Conservation (phyloP, 441 rosid species). For the Euphorbia schlechtendalii region DNA sequence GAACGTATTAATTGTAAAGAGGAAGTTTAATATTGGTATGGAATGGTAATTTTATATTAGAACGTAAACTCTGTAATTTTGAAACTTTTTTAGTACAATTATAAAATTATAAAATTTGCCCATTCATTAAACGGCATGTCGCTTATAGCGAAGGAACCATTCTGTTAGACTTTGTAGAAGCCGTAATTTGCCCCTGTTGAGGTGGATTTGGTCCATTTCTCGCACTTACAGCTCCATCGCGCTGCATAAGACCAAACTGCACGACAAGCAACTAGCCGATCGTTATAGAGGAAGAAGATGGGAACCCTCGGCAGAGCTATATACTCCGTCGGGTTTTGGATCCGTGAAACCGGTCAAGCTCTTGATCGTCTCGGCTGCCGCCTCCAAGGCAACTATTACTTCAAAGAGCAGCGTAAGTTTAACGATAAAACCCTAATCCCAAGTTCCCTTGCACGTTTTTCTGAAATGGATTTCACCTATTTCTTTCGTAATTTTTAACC, state of each 20-base stretch:
- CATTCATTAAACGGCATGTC: too few relatives aligned
- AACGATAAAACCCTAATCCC: conserved; percentile 7
- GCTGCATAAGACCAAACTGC: neutral
- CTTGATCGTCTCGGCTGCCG: conserved; percentile 94
- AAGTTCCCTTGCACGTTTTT: neutral
- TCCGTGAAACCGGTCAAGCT: conserved; percentile 94
- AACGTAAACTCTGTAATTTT: too few relatives aligned
- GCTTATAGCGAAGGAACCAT: too few relatives aligned
- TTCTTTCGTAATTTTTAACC: neutral
- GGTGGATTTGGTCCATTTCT: neutral
- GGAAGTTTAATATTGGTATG: too few relatives aligned
- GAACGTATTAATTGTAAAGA: too few relatives aligned
- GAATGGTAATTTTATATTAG: too few relatives aligned
- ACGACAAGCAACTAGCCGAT: neutral
- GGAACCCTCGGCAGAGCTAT: conserved; percentile 79
- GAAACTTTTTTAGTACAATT: too few relatives aligned
- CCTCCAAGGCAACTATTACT: conserved; percentile 77
- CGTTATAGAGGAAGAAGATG: conserved; percentile 34
- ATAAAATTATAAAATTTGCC: too few relatives aligned
- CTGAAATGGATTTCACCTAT: neutral
- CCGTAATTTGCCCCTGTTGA: neutral
- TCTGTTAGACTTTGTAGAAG: too few relatives aligned
- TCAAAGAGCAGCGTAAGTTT: conserved; percentile 73
- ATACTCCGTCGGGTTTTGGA: conserved; percentile 87
- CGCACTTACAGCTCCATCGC: neutral